These are phyloP conservation scores for Thymus quinquecostatus DNA, from an alignment of 257 asterid species.

Conservation along the genomic window DNA sequence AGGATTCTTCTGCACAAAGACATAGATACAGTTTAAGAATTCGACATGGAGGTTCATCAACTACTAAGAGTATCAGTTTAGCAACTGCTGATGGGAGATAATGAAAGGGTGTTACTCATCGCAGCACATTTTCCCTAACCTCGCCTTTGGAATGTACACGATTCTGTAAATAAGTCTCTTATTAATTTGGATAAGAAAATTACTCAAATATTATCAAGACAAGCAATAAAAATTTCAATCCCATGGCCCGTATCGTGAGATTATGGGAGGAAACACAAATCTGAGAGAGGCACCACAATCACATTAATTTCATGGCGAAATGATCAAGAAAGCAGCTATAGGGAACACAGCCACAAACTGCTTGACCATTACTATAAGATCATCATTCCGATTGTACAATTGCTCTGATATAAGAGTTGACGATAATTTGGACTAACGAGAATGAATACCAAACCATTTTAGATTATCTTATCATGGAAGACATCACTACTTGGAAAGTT, in stretches of 20 bases:
- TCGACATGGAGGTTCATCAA: background rate
- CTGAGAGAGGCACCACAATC: background rate
- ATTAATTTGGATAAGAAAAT: constrained; percentile 15
- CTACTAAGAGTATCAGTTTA: background rate
- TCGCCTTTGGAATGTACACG: constrained; percentile 26
- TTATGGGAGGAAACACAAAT: background rate
- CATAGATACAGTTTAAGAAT: constrained; percentile 14
- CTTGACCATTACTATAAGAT: constrained; percentile 9
- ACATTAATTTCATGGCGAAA: background rate
- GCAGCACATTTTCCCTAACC: constrained; percentile 22
- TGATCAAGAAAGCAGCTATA: background rate
- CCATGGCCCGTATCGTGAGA: background rate
- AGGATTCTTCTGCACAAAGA: constrained; percentile 39
- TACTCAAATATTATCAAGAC: constrained; percentile 3
- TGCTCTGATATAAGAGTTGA: background rate
- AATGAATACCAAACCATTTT: background rate
- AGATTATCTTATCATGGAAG: background rate
- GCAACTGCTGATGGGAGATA: background rate
- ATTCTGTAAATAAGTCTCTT: constrained; percentile 31
- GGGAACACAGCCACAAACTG: constrained; percentile 1
- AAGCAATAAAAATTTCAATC: constrained; percentile 1
- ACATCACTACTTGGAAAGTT: no score
- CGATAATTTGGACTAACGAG: background rate
- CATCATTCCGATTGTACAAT: background rate
- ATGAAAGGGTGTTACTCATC: constrained; percentile 21